A percentile compares a stretch with the other conserved stretches of the same genome.
phyloP scores from a whole-genome alignment of 768 basidiomycete genomes.

The Cystofilobasidium capitatum region DNA sequence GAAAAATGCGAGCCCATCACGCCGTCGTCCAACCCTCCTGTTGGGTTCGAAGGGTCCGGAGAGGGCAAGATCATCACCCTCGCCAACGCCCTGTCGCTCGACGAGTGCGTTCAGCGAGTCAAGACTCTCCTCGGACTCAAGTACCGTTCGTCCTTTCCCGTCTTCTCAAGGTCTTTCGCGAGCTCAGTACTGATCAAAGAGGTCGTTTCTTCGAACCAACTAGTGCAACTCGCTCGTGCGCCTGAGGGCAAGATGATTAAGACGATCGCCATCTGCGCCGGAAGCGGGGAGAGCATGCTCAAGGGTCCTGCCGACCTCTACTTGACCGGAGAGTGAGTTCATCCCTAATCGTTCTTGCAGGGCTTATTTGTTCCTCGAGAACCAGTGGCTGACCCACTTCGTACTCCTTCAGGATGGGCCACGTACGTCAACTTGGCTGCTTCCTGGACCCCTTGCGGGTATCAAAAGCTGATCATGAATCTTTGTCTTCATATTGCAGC shows the following conservation, averaged over 20 bases:
- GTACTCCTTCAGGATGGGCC: slow-evolving; percentile 15
- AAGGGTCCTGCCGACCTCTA: slow-evolving; percentile 72
- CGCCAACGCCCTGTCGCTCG: slow-evolving; percentile 50
- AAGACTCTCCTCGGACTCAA: slow-evolving; percentile 57
- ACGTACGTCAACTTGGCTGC: slow-evolving; percentile 3
- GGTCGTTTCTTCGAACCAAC: not conserved
- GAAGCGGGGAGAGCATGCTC: slow-evolving; percentile 72
- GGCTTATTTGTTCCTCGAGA: not conserved
- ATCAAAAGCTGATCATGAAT: slow-evolving; percentile 5
- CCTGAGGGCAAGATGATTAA: slow-evolving; percentile 32
- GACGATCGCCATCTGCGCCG: slow-evolving; percentile 82
- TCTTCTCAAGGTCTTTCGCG: slow-evolving; percentile 4
- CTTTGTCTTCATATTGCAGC: slow-evolving; percentile 45
- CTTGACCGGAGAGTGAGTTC: slow-evolving; percentile 74
- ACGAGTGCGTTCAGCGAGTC: slow-evolving; percentile 55
- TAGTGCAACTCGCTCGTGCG: slow-evolving; percentile 31
- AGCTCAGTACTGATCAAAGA: not conserved
- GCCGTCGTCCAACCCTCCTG: slow-evolving; percentile 10
- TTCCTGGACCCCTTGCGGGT: too few species aligned
- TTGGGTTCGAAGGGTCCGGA: slow-evolving; percentile 43
- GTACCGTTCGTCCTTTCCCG: slow-evolving; percentile 46
- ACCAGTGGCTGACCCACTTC: not conserved
- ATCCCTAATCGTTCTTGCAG: slow-evolving; percentile 54
- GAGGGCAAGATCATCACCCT: slow-evolving; percentile 62
- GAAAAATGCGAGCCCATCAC: slow-evolving; percentile 6